Evolutionary conservation across 352 stramenopile genomes (phyloP).

Genomic region (Globisporangium nagaii): DNA sequence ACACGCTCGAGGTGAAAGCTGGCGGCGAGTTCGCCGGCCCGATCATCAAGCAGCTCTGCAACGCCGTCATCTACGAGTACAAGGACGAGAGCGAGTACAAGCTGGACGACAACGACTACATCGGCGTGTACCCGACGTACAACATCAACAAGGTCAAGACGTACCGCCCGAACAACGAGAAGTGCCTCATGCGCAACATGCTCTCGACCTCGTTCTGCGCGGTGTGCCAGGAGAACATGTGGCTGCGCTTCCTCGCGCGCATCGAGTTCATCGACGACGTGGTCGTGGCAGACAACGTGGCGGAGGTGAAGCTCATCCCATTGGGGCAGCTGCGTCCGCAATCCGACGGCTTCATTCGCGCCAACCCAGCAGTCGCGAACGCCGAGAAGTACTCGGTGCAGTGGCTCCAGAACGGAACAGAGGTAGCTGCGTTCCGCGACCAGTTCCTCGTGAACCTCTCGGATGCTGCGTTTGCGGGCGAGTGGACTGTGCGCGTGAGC

Average conservation of each 20-base stretch:
- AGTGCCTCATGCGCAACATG: slow-evolving; percentile 42
- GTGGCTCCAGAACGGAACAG: neutral
- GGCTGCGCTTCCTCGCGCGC: slow-evolving; percentile 24
- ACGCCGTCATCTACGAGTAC: slow-evolving; percentile 27
- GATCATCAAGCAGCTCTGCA: slow-evolving; percentile 31
- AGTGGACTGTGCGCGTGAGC: slow-evolving; percentile 7
- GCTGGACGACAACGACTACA: slow-evolving; percentile 13
- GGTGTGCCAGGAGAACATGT: slow-evolving; percentile 36
- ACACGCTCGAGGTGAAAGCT: slow-evolving; percentile 23
- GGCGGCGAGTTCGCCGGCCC: slow-evolving; percentile 15
- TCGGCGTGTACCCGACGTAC: slow-evolving; percentile 28
- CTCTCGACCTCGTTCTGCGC: slow-evolving; percentile 21
- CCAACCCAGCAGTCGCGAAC: neutral
- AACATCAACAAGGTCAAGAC: slow-evolving; percentile 24
- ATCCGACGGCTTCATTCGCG: neutral
- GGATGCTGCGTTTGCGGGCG: neutral
- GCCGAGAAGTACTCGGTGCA: neutral
- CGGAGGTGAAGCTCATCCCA: too few relatives aligned
- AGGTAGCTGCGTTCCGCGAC: neutral
- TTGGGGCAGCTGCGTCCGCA: too few relatives aligned
- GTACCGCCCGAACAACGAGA: slow-evolving; percentile 25
- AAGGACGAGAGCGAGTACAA: slow-evolving; percentile 16
- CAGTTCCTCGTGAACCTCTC: neutral
- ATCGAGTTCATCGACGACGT: slow-evolving; percentile 29
- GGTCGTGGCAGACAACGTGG: too few relatives aligned